Evolutionary conservation across 129 eudicot species (phyloP).

Genomic region (Smallanthus sonchifolius): DNA sequence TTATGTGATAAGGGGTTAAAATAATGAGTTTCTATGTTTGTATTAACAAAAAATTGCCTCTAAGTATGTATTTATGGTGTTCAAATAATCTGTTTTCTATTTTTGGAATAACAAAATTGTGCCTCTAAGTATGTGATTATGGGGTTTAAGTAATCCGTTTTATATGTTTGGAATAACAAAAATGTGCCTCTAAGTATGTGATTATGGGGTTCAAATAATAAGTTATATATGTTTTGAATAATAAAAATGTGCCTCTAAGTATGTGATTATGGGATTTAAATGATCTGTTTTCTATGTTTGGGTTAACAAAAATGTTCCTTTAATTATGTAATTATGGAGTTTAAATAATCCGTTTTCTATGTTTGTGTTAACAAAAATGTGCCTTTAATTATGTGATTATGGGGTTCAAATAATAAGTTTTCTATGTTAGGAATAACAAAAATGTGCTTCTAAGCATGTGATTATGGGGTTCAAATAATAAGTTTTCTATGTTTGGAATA

Average conservation of each 20-base stretch:
- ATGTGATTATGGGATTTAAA: background rate
- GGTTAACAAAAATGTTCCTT: background rate
- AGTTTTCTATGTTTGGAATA: no score
- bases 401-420: background rate
- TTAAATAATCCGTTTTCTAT: background rate
- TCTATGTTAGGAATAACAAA: background rate
- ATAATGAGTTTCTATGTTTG: background rate
- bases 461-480: background rate
- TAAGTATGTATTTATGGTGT: background rate
- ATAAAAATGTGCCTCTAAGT: background rate
- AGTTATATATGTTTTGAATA: background rate
- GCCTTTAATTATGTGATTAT: background rate
- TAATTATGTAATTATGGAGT: background rate
- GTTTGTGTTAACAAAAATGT: background rate
- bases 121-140: constrained; percentile 5
- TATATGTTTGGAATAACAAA: background rate
- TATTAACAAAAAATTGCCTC: background rate
- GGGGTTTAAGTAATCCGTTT: background rate
- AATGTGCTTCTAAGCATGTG: background rate
- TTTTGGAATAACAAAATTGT: background rate
- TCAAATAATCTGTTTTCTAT: background rate
- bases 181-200: background rate
- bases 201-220: background rate
- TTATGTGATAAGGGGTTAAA: background rate
- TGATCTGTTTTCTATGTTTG: background rate